Evolutionary conservation across 257 asterid species (phyloP), one percentile per base, ranked within the genome.

Genomic region (Primulina tabacum): DNA sequence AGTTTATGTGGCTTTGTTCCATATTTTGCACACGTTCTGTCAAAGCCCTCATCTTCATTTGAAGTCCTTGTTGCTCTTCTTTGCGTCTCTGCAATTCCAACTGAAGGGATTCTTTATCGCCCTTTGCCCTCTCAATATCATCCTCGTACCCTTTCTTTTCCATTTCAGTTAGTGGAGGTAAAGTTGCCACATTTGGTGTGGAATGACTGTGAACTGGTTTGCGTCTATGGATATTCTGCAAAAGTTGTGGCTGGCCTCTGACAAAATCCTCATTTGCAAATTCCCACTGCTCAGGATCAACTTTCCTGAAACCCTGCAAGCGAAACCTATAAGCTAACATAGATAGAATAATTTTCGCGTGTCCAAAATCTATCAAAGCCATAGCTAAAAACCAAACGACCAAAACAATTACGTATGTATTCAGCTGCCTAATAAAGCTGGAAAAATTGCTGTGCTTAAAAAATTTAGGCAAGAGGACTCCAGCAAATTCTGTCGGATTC

Each of bases 171-270:
- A 92, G 74, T 55, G 86, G 77, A 71, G 82, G 73, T 30, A 82
- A 65, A 63, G 85, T 68, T 64, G 81, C 26, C 57, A 81, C 72
- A 77, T 75, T 82, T 12, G 86, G 87, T 29, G 79, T 60, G 10
- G 97, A 90, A 84, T 92, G 98, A 78, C 97, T 92, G 76, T 92
- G 97, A 69, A 92, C 91, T 26, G 98, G 97, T 78, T 90, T 92
- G 21, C 97, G 96, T 56, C 98, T 82, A 65, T 84, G 89, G 68
- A 92, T 90, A 50, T 88, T 92, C 88, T 80, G 90, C 87, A 92
- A 26, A 59, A 88, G 95, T 60, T 84, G 82, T 35, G 95, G 91
- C 28, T 88, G 86, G 18, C 87, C 96, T 81, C 88, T 83, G 52
- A 90, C 72, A 71, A 92, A 92, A 60, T 79, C 95, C 4, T 92